Evolutionary conservation across 371 early-diverging fungal genomes (phyloP).

Genomic region (Rhizopus sp.): DNA sequence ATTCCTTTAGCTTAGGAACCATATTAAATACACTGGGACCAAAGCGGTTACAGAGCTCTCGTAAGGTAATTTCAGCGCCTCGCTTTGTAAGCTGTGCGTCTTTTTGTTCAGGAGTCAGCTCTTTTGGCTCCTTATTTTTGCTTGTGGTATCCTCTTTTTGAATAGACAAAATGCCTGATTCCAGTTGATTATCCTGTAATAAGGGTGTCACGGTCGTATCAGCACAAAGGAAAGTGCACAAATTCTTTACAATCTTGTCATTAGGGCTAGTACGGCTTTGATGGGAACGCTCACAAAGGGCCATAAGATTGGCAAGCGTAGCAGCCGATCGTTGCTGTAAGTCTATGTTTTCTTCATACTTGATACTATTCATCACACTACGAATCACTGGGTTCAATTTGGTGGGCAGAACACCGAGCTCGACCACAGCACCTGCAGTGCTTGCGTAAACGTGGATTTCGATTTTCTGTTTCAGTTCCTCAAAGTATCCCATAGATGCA

Average conservation of each 20-base stretch:
- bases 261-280: conserved; percentile 57
- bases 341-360: conserved; percentile 74
- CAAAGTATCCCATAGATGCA: conserved; percentile 67
- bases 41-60: conserved; percentile 72
- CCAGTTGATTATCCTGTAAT: conserved; percentile 54
- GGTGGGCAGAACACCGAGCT: conserved; percentile 74
- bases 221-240: conserved; percentile 83
- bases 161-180: conserved; percentile 70
- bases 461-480: conserved; percentile 64
- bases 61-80: conserved; percentile 80
- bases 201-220: conserved; percentile 78
- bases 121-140: conserved; percentile 10
- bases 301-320: conserved; percentile 57
- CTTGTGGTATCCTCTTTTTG: conserved; percentile 43
- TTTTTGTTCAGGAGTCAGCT: conserved; percentile 43
- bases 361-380: conserved; percentile 87
- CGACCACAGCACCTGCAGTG: conserved; percentile 84
- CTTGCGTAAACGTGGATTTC: conserved; percentile 76
- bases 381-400: conserved; percentile 88
- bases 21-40: conserved; percentile 67
- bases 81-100: conserved; percentile 71
- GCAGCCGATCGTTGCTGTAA: conserved; percentile 68
- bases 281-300: conserved; percentile 49
- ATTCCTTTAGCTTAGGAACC: conserved; percentile 84
- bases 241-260: conserved; percentile 88